Evolutionary conservation across 108 stramenopile species (phyloP).

Genomic region (Licmophora abbreviata): DNA sequence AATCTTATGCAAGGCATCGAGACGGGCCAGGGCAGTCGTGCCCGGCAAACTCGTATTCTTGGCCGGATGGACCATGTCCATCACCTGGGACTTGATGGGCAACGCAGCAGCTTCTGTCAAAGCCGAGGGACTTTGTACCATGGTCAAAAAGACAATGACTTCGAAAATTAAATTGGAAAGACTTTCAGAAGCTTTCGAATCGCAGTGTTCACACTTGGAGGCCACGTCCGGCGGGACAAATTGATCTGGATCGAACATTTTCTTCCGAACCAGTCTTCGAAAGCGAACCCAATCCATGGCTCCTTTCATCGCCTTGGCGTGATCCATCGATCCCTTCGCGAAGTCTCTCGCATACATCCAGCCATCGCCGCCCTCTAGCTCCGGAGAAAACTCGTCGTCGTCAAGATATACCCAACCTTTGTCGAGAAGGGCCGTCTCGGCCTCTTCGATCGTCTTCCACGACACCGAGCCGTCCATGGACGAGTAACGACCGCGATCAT

Average conservation of each 20-base stretch:
- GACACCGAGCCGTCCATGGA: conserved; percentile 39
- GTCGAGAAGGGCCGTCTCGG: conserved; percentile 27
- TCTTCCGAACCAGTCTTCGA: conserved; percentile 32
- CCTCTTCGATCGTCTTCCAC: conserved; percentile 45
- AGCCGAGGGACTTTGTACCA: conserved; percentile 13
- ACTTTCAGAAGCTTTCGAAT: conserved; percentile 34
- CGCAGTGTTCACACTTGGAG: conserved; percentile 41
- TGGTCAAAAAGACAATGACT: conserved; percentile 15
- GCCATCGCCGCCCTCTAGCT: conserved; percentile 16
- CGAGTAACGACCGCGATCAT: conserved; percentile 42
- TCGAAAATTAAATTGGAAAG: conserved; percentile 28
- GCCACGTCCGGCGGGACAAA: conserved; percentile 21
- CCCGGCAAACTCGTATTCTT: background rate
- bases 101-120: conserved; percentile 30
- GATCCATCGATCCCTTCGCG: conserved; percentile 16
- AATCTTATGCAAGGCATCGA: conserved; percentile 16
- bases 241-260: conserved; percentile 45
- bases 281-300: conserved; percentile 45
- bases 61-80: conserved; percentile 9
- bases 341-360: conserved; percentile 56
- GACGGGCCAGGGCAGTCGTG: conserved; percentile 6
- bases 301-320: conserved; percentile 34
- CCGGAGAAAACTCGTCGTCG: conserved; percentile 11
- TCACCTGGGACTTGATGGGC: conserved; percentile 34
- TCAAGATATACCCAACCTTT: conserved; percentile 33